Base-by-base conservation (phyloP, 345 rosid genomes). In the Cardamine chenopodiifolia region DNA sequence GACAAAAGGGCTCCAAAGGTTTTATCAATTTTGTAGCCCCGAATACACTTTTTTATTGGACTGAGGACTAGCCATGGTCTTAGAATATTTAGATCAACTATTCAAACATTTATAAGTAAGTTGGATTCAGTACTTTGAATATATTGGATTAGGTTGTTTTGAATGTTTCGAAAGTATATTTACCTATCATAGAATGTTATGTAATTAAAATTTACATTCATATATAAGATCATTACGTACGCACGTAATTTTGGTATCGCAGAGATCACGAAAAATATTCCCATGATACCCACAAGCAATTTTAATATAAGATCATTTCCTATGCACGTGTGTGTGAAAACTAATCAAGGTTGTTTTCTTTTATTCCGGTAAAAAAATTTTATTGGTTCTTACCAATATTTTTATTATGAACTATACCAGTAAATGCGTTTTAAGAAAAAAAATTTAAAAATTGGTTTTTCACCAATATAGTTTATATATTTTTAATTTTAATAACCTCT, bases 341-440 rank as follows among this genome's bases (percentile, higher is more conserved):
- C 72, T 53, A 53, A 52, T 19, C 13, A 69, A 37, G 9, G 7
- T 40, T 31, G 54, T 72, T 72, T 72, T 63, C 55, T 63, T 20
- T 29, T n/a, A n/a, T n/a, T n/a, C n/a, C n/a, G n/a, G n/a, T n/a
- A n/a, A n/a, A n/a, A n/a, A n/a, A n/a, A n/a, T n/a, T n/a, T n/a
- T n/a, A n/a, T n/a, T n/a, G n/a, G n/a, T n/a, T n/a, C n/a, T n/a
- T n/a, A n/a, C n/a, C n/a, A n/a, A n/a, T n/a, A n/a, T n/a, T n/a
- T n/a, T n/a, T n/a, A n/a, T n/a, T n/a, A n/a, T n/a, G n/a, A n/a
- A n/a, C n/a, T n/a, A n/a, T n/a, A n/a, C n/a, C n/a, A n/a, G n/a
- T n/a, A n/a, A n/a, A n/a, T n/a, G n/a, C n/a, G n/a, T n/a, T n/a
- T n/a, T n/a, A n/a, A n/a, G n/a, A n/a, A n/a, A n/a, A n/a, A n/a